Percentiles rank a stretch among this genome's conserved stretches.
Conservation (phyloP, 139 green algal genomes). For the Astrephomene gubernaculifera region DNA sequence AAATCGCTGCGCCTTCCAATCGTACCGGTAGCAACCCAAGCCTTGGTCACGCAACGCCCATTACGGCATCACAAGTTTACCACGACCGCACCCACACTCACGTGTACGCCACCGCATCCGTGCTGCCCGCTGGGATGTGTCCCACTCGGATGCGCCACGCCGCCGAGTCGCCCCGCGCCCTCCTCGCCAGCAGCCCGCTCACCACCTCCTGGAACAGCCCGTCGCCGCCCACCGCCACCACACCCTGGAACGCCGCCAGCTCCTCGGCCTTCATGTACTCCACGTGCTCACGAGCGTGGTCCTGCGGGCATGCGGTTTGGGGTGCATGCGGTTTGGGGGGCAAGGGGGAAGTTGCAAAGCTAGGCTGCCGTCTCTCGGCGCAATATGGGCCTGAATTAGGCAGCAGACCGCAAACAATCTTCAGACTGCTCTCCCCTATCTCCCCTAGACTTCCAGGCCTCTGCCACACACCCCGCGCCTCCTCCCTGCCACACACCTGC, state of each 20-base stretch:
- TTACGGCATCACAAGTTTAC: too few relatives aligned
- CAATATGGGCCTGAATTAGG: too few relatives aligned
- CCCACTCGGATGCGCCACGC: constrained; percentile 74
- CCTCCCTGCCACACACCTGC: constrained; percentile 37
- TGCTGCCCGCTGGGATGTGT: constrained; percentile 88
- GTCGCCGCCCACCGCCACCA: constrained; percentile 79
- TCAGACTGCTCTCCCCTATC: background rate
- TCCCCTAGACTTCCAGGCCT: background rate
- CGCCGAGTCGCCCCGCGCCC: constrained; percentile 28
- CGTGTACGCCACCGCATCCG: constrained; percentile 87
- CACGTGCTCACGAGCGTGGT: constrained; percentile 68
- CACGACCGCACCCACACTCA: too few relatives aligned
- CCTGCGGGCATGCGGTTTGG: too few relatives aligned
- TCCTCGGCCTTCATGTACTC: constrained; percentile 64
- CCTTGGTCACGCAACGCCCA: too few relatives aligned
- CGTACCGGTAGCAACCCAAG: too few relatives aligned
- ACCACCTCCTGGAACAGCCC: constrained; percentile 90
- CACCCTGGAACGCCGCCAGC: constrained; percentile 66
- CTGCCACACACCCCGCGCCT: background rate
- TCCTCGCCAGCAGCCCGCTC: constrained; percentile 77
- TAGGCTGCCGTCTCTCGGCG: too few relatives aligned
- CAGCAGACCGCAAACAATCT: too few relatives aligned
- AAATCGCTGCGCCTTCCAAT: too few relatives aligned
- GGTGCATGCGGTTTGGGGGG: too few relatives aligned
- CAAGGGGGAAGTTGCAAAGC: background rate